Evolutionary conservation across 2,329 filamentous ascomycete genomes (phyloP), one percentile per base, ranked within the genome.

Genomic region (Drechslerella dactyloides): DNA sequence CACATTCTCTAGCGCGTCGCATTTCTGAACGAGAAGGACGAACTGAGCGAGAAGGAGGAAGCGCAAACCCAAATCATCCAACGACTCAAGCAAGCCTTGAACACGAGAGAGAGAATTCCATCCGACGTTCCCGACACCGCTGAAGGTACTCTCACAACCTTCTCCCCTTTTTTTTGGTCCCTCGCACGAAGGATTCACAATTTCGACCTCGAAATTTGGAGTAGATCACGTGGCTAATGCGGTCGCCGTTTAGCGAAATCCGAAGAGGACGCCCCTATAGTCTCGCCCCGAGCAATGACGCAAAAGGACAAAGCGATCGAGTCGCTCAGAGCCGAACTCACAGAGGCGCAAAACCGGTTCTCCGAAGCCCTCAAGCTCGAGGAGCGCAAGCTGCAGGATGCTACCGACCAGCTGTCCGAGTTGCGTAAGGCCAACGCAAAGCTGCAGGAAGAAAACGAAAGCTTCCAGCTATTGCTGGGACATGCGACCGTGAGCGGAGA

Each of bases 291-390:
- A 56, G 50, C 56, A 11, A 58, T 55, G 30, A 84, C 96, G 76
- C 93, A 97, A 79, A 99, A 97, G 80, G 94, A 99, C 81, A 94
- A 96, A 81, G 83, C 97, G 69, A 97, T 99, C 76, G 93, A 97
- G 79, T 91, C 90, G 10, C 83, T 99, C 73, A 87, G 93, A 64
- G 85, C 97, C 24, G 94, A 99, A 79, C 85, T 99, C 54, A 93
- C 94, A 48, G 94, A 97, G 80, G 89, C 91, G 21, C 93, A 97
- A 80, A 96, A 97, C 81, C 97, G 96, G 80, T 84, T 97, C 24
- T 89, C 96, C 27, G 93, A 97, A 80, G 88, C 94, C 61, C 42
- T 72, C 93, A 97, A 96, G 97, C 79, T 87, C 90, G 80, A 93
- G 92, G 58, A 93, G 93, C 59, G 92, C 51, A 88, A 90, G 27